A percentile compares a stretch with the other conserved stretches of the same genome.
These are phyloP conservation scores for Aspergillus sp. DNA, from an alignment of 2,329 filamentous ascomycete genomes.

Conservation along the genomic window DNA sequence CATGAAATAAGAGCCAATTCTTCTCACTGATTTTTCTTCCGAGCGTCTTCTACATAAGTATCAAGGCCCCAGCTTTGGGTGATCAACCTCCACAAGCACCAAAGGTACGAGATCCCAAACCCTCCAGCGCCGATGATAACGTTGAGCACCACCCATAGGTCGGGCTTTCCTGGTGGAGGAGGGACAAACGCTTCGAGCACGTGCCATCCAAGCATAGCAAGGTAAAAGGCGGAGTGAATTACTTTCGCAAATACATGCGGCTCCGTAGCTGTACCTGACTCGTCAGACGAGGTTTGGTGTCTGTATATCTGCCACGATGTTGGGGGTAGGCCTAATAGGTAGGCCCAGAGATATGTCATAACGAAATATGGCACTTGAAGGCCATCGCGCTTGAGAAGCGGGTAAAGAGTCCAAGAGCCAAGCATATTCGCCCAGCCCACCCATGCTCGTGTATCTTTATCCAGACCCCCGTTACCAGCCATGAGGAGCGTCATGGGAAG, in stretches of 20 bases:
- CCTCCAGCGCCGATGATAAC: constrained; percentile 83
- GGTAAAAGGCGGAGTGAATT: constrained; percentile 76
- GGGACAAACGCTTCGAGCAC: constrained; percentile 68
- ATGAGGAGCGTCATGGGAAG: constrained; percentile 92
- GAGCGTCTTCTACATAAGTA: constrained; percentile 30
- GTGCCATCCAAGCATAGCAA: constrained; percentile 81
- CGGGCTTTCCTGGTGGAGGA: constrained; percentile 78
- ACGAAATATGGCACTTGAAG: constrained; percentile 83
- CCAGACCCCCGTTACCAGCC: constrained; percentile 75
- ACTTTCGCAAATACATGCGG: constrained; percentile 65
- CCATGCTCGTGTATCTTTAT: constrained; percentile 80
- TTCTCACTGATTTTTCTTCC: constrained; percentile 42
- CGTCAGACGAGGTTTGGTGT: constrained; percentile 42
- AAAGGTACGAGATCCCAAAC: constrained; percentile 85
- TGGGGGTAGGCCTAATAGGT: constrained; percentile 84
- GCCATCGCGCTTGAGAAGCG: constrained; percentile 82
- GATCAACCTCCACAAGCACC: constrained; percentile 75
- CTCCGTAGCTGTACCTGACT: constrained; percentile 48
- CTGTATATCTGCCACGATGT: constrained; percentile 72
- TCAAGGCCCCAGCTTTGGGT: constrained; percentile 35
- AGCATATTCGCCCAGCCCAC: constrained; percentile 94
- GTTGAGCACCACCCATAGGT: constrained; percentile 93
- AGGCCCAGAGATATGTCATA: constrained; percentile 85
- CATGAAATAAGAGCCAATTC: not conserved
- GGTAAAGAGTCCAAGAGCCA: constrained; percentile 91